Base-by-base conservation (phyloP, 257 asterid species). In the Pogostemon cablin region DNA sequence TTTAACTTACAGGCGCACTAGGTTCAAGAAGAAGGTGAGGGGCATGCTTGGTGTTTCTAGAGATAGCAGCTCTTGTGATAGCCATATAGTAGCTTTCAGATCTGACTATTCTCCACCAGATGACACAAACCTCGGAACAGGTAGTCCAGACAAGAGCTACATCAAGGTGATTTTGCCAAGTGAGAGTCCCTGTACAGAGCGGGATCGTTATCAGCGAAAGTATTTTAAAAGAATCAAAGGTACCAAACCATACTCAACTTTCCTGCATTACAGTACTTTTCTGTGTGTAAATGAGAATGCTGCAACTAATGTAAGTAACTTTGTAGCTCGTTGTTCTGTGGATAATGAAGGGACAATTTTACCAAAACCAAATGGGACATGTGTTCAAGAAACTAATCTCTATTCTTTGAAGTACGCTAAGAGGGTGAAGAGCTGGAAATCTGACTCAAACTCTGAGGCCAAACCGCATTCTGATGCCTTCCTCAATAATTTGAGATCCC, bases 151-250 rank as follows among this genome's bases (percentile, higher is more conserved):
- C 62, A 78, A 67, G 62, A 81, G 52, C 67, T 81, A 72, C 32
- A 55, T 56, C 9, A 67, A 79, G 47, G 65, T 47, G 69, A 67
- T 62, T 67, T 52, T 62, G 34, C 79, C 74, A 54, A 77, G 67
- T 44, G 83, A 80, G 58, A 66, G 65, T 68, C 72, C 64, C 67
- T 61, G 59, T 73, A 53, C 73, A 42, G 77, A 68, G 69, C 60
- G 64, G 39, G 83, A 76, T 44, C 88, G 78, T 11, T 83, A 34
- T 73, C 76, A 68, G 53, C 65, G 82, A 25, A 89, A 86, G 75
- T 89, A 89, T 78, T 76, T 57, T 58, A 83, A 77, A 81, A 83
- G 86, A 81, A 72, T 32, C 37, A 56, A 42, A 55, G 76, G 75
- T 54, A 62, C 80, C 17, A 80, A 77, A 65, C 47, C 38, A 12